These are phyloP conservation scores for Leucoagaricus sp. DNA, from an alignment of 1,284 basidiomycete genomes.

Conservation along the genomic window DNA sequence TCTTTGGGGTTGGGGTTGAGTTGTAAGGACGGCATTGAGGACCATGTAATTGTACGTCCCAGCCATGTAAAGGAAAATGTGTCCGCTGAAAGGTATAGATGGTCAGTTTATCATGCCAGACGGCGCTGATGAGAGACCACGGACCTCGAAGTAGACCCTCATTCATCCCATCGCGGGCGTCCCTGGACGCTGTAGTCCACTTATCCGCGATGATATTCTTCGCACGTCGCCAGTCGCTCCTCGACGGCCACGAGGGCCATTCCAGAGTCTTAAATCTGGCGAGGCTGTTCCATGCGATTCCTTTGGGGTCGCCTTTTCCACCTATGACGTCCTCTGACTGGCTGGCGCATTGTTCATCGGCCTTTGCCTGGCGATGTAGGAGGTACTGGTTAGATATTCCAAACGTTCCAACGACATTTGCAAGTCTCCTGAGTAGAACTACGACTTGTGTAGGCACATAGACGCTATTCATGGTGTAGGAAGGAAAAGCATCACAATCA, in stretches of 20 bases:
- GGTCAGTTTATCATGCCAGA: not conserved
- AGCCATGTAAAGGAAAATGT: conserved; percentile 22
- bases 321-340: conserved; percentile 13
- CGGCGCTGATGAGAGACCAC: not conserved
- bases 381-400: conserved; percentile 68
- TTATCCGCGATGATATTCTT: conserved; percentile 15
- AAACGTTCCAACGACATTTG: conserved; percentile 64
- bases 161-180: conserved; percentile 13
- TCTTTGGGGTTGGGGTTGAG: conserved; percentile 11
- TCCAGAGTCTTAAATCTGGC: conserved; percentile 20
- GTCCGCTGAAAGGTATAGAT: conserved; percentile 16
- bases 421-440: conserved; percentile 59
- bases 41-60: conserved; percentile 25
- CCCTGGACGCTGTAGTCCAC: conserved; percentile 8
- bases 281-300: conserved; percentile 17
- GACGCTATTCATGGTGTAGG: conserved; percentile 49
- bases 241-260: conserved; percentile 31
- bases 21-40: conserved; percentile 23
- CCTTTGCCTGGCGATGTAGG: conserved; percentile 23
- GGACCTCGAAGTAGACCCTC: conserved; percentile 15
- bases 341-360: conserved; percentile 5
- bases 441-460: conserved; percentile 60
- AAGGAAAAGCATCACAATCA: conserved; percentile 9
- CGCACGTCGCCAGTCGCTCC: conserved; percentile 19
- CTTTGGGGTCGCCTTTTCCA: conserved; percentile 8